Evolutionary conservation across 2,329 filamentous ascomycete species (phyloP).

Genomic region (Fonsecaea pugnacius): DNA sequence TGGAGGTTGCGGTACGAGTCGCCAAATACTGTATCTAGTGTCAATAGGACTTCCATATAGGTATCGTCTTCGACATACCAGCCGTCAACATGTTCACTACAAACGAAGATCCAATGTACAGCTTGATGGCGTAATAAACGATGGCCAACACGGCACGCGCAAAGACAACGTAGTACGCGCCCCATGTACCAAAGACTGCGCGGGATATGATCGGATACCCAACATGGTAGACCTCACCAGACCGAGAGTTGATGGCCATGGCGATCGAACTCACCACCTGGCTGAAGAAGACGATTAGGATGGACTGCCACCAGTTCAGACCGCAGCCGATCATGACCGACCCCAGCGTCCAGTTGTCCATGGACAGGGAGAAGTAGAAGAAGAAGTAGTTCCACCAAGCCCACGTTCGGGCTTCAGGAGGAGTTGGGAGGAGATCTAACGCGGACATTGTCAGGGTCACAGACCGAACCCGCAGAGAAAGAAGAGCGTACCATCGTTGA

Average conservation of each 20-base stretch:
- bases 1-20: constrained; percentile 41
- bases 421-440: constrained; percentile 40
- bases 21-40: constrained; percentile 41
- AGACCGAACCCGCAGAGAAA: neutral
- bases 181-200: constrained; percentile 50
- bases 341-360: constrained; percentile 51
- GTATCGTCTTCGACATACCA: neutral
- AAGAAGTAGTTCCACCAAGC: constrained; percentile 48
- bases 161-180: constrained; percentile 50
- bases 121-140: constrained; percentile 46
- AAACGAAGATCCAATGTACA: constrained; percentile 35
- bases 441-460: neutral
- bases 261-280: constrained; percentile 50
- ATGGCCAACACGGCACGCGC: constrained; percentile 48
- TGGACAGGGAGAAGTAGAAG: constrained; percentile 48
- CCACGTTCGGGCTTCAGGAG: constrained; percentile 47
- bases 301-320: constrained; percentile 53
- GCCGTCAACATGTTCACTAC: constrained; percentile 37
- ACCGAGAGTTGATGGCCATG: constrained; percentile 53
- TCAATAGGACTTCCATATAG: neutral
- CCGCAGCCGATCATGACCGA: constrained; percentile 50
- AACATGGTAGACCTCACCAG: constrained; percentile 50
- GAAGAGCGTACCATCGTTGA: constrained; percentile 14
- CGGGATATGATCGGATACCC: constrained; percentile 48
- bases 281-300: constrained; percentile 51